Conservation (phyloP, 768 basidiomycete species). For the Clathrus columnatus region DNA sequence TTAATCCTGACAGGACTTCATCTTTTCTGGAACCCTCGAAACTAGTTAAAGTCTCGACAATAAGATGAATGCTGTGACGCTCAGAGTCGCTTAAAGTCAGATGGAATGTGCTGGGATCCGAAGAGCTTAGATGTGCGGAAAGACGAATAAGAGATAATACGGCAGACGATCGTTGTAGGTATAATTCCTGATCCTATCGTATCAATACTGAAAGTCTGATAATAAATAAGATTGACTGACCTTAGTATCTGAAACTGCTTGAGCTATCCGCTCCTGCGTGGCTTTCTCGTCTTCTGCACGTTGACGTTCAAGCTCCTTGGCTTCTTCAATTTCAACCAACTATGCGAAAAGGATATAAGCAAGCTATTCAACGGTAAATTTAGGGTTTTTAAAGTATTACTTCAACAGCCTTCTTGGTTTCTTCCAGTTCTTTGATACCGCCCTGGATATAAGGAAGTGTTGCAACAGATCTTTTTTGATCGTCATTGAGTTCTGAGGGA, state of each 20-base stretch:
- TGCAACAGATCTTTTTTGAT: slow-evolving; percentile 69
- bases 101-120: slow-evolving; percentile 33
- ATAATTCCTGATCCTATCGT: neutral
- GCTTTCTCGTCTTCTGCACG: slow-evolving; percentile 47
- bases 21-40: slow-evolving; percentile 44
- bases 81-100: slow-evolving; percentile 44
- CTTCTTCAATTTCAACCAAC: slow-evolving; percentile 57
- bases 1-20: slow-evolving; percentile 43
- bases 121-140: slow-evolving; percentile 43
- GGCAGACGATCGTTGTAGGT: slow-evolving; percentile 2
- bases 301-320: slow-evolving; percentile 45
- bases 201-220: too few relatives aligned
- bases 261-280: slow-evolving; percentile 45
- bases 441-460: slow-evolving; percentile 71
- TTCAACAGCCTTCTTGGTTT: slow-evolving; percentile 79
- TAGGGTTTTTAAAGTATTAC: slow-evolving; percentile 27
- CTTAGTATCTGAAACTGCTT: slow-evolving; percentile 50
- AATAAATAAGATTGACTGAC: slow-evolving; percentile 27
- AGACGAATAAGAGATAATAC: slow-evolving; percentile 37
- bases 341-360: slow-evolving; percentile 19
- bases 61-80: slow-evolving; percentile 43
- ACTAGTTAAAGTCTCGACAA: slow-evolving; percentile 46
- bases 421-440: slow-evolving; percentile 70
- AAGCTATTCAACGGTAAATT: neutral
- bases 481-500: slow-evolving; percentile 72